Evolutionary conservation across 176 grass and related monocot genomes (phyloP), one percentile per base, ranked within the genome.

Genomic region (Rhynchospora tenuis): DNA sequence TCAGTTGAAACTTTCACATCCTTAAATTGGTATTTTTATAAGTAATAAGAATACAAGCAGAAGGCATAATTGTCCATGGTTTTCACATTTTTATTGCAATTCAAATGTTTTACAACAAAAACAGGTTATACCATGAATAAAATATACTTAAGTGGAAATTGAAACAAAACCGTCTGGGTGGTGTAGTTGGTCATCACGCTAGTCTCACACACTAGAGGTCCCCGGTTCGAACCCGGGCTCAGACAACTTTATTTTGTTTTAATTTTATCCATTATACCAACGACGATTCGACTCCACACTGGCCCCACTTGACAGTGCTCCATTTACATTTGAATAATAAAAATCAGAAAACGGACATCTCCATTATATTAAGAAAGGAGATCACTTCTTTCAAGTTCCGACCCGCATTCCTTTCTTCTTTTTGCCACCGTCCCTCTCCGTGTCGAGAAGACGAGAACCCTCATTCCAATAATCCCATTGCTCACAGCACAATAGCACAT

Each of bases 121-220:
- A n/a, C n/a, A n/a, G n/a, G n/a, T n/a, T n/a, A n/a, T n/a, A n/a
- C n/a, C n/a, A n/a, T n/a, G n/a, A n/a, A n/a, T n/a, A n/a, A n/a
- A n/a, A n/a, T n/a, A n/a, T n/a, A n/a, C n/a, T n/a, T n/a, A n/a
- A n/a, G n/a, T n/a, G n/a, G n/a, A n/a, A n/a, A n/a, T n/a, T n/a
- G n/a, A n/a, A n/a, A n/a, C n/a, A n/a, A n/a, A 38, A 6, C 6
- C 7, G 83, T 86, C 84, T 86, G 84, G 84, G 84, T 86, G 84
- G 84, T 86, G 84, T 86, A 86, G 84, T 86, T 73, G 84, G 84
- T 86, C 13, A 81, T 86, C 75, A 86, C 75, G 84, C 75, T 86
- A 86, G 77, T 86, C 77, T 86, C 85, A 86, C 85, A 86, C 85
- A 86, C 85, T 81, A 73, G 51, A 86, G 85, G 85, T 82, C 85